Evolutionary conservation across 768 basidiomycete genomes (phyloP).

Genomic region (Solioccasus polychromus): DNA sequence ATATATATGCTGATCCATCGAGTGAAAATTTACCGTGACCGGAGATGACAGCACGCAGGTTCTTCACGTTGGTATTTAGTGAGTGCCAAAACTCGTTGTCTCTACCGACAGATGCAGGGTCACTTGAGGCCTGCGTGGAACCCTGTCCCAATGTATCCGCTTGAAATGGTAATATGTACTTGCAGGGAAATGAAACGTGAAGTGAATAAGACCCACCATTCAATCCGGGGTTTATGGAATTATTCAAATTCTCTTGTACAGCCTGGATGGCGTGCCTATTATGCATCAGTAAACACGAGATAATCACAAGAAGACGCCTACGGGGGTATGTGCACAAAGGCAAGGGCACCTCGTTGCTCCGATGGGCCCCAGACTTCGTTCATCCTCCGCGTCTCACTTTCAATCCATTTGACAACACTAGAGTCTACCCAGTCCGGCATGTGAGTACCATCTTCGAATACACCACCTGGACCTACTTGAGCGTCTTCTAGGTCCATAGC

Average conservation of each 20-base stretch:
- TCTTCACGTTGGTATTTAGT: slow-evolving; percentile 55
- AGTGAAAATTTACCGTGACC: slow-evolving; percentile 55
- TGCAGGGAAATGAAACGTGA: neutral
- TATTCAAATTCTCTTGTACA: slow-evolving; percentile 36
- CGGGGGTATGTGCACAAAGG: slow-evolving; percentile 78
- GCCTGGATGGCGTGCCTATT: slow-evolving; percentile 29
- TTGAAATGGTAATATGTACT: slow-evolving; percentile 24
- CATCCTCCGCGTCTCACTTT: slow-evolving; percentile 51
- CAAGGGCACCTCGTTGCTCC: slow-evolving; percentile 52
- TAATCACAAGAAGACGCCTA: slow-evolving; percentile 31
- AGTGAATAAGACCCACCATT: slow-evolving; percentile 31
- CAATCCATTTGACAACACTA: slow-evolving; percentile 61
- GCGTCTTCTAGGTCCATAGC: neutral
- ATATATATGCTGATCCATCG: neutral
- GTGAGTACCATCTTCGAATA: slow-evolving; percentile 41
- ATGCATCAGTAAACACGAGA: neutral
- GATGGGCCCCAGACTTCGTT: slow-evolving; percentile 56
- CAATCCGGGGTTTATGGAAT: slow-evolving; percentile 39
- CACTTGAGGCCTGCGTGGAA: slow-evolving; percentile 56
- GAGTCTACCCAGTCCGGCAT: slow-evolving; percentile 70
- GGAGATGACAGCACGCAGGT: slow-evolving; percentile 64
- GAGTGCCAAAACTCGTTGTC: slow-evolving; percentile 65
- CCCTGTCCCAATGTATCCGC: slow-evolving; percentile 53
- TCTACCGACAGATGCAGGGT: slow-evolving; percentile 37
- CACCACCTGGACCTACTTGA: slow-evolving; percentile 41